Evolutionary conservation across 106 monocot genomes (phyloP).

Genomic region (Posidonia australis): DNA sequence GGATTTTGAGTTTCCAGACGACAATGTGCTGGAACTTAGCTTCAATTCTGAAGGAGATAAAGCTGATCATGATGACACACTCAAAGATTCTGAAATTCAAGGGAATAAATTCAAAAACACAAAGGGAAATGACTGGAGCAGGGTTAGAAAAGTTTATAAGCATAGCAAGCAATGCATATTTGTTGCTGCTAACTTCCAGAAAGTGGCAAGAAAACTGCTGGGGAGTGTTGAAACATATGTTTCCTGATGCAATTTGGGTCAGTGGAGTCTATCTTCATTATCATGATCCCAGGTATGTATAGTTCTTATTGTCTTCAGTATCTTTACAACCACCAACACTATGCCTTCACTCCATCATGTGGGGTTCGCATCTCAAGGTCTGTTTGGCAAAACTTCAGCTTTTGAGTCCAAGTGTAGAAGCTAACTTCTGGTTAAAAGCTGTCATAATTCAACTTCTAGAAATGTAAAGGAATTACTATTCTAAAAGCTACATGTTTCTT

Average conservation of each 20-base stretch:
- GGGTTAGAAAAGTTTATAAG: conserved; percentile 68
- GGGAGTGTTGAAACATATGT: conserved; percentile 82
- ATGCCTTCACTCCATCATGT: too few species aligned
- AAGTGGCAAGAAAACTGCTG: conserved; percentile 93
- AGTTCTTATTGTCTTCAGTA: neutral
- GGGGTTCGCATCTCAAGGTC: too few species aligned
- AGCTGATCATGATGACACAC: conserved; percentile 7
- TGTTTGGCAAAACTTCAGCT: too few species aligned
- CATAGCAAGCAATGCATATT: conserved; percentile 96
- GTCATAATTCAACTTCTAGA: too few species aligned
- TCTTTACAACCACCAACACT: neutral
- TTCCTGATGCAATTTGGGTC: conserved; percentile 82
- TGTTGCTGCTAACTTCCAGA: conserved; percentile 89
- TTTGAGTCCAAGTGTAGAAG: too few species aligned
- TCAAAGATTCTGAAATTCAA: conserved; percentile 12
- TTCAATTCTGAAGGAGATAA: conserved; percentile 21
- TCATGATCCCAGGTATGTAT: conserved; percentile 65
- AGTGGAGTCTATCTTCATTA: conserved; percentile 83
- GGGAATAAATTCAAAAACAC: neutral
- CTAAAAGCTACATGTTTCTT: too few species aligned
- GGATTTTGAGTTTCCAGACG: conserved; percentile 4
- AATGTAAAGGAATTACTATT: too few species aligned
- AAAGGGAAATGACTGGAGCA: conserved; percentile 58
- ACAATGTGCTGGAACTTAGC: neutral
- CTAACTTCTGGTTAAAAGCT: too few species aligned